Evolutionary conservation across 208 protist genomes (phyloP).

Genomic region (Leptomonas pyrrhocoris): DNA sequence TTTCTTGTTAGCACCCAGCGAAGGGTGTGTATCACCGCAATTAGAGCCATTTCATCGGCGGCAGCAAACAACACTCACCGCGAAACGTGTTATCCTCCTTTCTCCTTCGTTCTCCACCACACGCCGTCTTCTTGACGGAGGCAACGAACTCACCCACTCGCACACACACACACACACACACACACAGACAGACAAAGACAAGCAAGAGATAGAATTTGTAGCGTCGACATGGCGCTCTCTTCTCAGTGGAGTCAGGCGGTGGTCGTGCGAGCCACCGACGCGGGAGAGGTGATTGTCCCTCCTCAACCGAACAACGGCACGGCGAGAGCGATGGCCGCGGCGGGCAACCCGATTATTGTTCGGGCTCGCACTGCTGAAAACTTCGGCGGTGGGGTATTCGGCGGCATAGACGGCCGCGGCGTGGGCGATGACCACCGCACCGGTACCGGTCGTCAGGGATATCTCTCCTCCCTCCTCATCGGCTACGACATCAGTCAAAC

Average conservation of each 20-base stretch:
- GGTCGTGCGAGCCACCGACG: conserved; percentile 53
- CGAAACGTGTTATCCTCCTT: no score
- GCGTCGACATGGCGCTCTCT: conserved; percentile 55
- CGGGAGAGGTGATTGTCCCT: conserved; percentile 38
- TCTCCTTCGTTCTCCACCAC: no score
- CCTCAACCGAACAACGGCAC: conserved; percentile 39
- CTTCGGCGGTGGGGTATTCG: conserved; percentile 24
- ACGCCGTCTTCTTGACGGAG: no score
- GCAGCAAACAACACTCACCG: no score
- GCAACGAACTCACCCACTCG: no score
- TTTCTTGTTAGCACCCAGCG: no score
- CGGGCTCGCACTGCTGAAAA: conserved; percentile 45
- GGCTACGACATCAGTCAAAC: conserved; percentile 54
- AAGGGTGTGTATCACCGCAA: no score
- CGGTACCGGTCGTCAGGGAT: conserved; percentile 1
- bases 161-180: background rate
- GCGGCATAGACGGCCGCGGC: background rate
- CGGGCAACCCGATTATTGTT: conserved; percentile 68
- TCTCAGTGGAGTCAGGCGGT: conserved; percentile 68
- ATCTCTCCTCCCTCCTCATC: conserved; percentile 15
- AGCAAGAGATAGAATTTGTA: background rate
- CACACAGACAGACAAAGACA: background rate
- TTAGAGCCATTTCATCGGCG: no score
- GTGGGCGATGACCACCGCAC: background rate
- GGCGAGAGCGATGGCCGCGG: conserved; percentile 49